Evolutionary conservation across 768 basidiomycete genomes (phyloP), one percentile per base, ranked within the genome.

Genomic region (Cubamyces lactineus): DNA sequence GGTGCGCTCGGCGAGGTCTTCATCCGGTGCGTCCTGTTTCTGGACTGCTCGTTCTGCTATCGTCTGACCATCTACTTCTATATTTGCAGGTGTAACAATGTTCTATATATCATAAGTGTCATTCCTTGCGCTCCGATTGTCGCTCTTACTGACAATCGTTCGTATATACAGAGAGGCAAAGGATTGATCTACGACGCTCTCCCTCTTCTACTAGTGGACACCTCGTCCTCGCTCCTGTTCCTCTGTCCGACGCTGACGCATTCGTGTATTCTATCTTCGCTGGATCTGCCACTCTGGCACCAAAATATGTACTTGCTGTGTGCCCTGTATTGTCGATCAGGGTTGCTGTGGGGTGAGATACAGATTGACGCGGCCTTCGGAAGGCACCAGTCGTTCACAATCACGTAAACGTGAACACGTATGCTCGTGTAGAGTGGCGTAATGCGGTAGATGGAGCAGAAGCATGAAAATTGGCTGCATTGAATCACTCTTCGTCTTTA

Each of bases 1-100:
- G 97, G 97, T 38, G 89, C 95, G 1, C 80, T 99, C n/a, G 97
- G 97, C 66, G 97, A 99, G 77, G 95, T 99, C 46, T 98, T 98
- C 78, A 97, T 99, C 73, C 86, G 97, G 94, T 94, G 70, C 63
- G 89, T 73, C 38, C 39, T 8, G 16, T 26, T 39, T 43, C 23
- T 38, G 16, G 39, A 50, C 23, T 41, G 43, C 60, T 70, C 52
- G 11, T 39, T 42, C 21, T 45, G 19, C 4, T 17, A 19, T 47
- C 9, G 48, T 23, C 50, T 55, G 40, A 57, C 40, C 38, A 24
- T 34, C 17, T 21, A n/a, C 19, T 39, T 40, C 13, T 28, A 15
- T 48, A 45, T 15, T 21, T 21, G 24, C 62, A 94, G 92, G 68
- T 94, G 92, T 81, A 97, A 97, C 80, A 97, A 97, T 69, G 95